Base-by-base conservation (phyloP, 805 yeast species). In the Myxozyma mucilagina region DNA sequence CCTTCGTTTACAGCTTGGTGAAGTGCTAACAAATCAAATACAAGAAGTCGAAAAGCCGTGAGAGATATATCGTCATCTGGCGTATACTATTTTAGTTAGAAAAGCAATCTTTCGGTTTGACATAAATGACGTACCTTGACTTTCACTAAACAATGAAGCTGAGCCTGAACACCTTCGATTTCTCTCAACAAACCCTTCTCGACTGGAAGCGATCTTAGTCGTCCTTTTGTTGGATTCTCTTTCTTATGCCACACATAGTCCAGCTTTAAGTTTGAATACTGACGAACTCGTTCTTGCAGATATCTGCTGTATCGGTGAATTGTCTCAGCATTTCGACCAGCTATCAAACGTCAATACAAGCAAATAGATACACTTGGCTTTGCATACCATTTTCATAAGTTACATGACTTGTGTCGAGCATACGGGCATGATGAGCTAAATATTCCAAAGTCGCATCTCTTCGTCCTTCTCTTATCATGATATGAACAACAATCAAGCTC, bases 1-100 rank as follows among this genome's bases (percentile, higher is more conserved):
- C 98, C 99, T 75, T 94, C 98, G 75, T 94, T 94, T 67, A 94
- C 78, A 50, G 89, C 87, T 75, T 93, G 97, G 75, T 90, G 96
- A 43, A 94, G 77, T 1, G 92, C 84, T 66, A 94, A 79, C 64
- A 93, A 79, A 73, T 94, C 99, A 68, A 88, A 89, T n/a, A 93
- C 96, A 51, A 94, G 80, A 75, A 93, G 80, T 60, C 96, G 80
- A 77, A 93, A 94, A 35, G 93, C 88, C 44, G 93, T 87, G 65
- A 93, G 78, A 24, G 90, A 75, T 51, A 94, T 82, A 70, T 94
- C 97, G 74, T 93, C 97, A 58, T 80, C 80, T 71, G 91, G 96
- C 69, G 82, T 80, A 70, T 87, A 89, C 69, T 63, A 50, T n/a
- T 16, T 4, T 14, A 10, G 9, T 13, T 10, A 7, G 10, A 11